Percentiles rank a stretch among this genome's conserved stretches.
These are phyloP conservation scores for Mortierella claussenii DNA, from an alignment of 192 early-diverging fungal species.

Conservation along the genomic window DNA sequence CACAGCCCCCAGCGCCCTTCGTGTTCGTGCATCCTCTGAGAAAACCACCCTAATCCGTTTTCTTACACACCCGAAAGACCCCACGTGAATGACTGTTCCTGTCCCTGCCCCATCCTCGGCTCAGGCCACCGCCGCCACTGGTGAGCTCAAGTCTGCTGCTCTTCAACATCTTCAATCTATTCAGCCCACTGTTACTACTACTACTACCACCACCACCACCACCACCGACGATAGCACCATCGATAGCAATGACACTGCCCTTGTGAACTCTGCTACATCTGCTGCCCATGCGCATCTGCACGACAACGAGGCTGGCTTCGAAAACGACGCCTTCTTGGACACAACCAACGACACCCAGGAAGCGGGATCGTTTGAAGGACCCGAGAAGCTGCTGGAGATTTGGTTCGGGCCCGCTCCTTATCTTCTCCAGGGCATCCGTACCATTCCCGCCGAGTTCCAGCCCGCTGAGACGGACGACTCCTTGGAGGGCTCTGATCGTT, in stretches of 20 bases:
- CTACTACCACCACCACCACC: constrained; percentile 7
- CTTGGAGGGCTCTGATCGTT: constrained; percentile 46
- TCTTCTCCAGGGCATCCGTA: constrained; percentile 42
- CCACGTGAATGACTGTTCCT: constrained; percentile 59
- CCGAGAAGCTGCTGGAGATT: constrained; percentile 97
- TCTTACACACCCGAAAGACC: constrained; percentile 50
- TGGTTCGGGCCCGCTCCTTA: constrained; percentile 84
- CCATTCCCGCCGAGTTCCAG: constrained; percentile 31
- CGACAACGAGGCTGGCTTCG: constrained; percentile 41
- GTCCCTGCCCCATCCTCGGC: constrained; percentile 48
- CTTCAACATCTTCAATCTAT: constrained; percentile 41
- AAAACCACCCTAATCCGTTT: constrained; percentile 55
- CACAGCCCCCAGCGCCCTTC: constrained; percentile 51
- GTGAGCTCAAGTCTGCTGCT: constrained; percentile 51
- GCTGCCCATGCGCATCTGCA: constrained; percentile 30
- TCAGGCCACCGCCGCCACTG: constrained; percentile 36
- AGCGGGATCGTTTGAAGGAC: constrained; percentile 86
- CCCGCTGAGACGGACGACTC: constrained; percentile 48
- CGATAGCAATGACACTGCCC: constrained; percentile 6
- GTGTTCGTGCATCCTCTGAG: constrained; percentile 56
- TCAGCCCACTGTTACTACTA: constrained; percentile 1
- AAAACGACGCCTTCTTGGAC: constrained; percentile 47
- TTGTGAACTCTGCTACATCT: constrained; percentile 1
- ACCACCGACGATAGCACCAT: constrained; percentile 8
- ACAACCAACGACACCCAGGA: constrained; percentile 50